Base-by-base conservation (phyloP, 2,329 filamentous ascomycete species). In the Fusarium sp. region DNA sequence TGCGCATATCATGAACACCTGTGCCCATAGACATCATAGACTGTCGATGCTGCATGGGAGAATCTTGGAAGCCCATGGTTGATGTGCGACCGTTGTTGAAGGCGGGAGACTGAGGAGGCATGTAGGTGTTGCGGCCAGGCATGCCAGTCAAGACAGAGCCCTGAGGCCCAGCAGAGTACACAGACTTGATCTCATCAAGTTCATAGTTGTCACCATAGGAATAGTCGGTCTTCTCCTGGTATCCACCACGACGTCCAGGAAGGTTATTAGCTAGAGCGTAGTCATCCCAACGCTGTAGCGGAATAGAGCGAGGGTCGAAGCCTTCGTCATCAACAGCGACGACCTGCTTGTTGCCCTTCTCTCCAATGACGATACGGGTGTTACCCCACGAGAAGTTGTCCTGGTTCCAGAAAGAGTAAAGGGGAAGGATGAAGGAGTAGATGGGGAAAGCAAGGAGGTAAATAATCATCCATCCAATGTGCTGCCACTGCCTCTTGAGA, bases 371-470 rank as follows among this genome's bases (percentile, higher is more conserved):
- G 74, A 99, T 91, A 89, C 96, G 95, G 3, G 96, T 99, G 85
- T 96, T 98, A 88, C 96, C 96, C 96, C 96, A 99, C 5, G 92
- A 92, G 88, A 99, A 99, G 85, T 99, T 96, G 84, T 99, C 96
- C 83, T 98, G 95, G 84, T 98, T 97, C 96, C 96, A 99, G 92
- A 99, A 99, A 1, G 96, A 98, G 86, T 98, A 99, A 73, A 99
- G 85, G 2, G 96, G 96, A 18, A 99, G 89, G 72, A 97, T 81
- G 78, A 99, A 94, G 8, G 93, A 96, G 86, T 96, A 98, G 77
- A 99, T 93, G 0, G 96, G 96, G 86, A 93, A 98, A 6, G 96
- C 96, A n/a, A 97, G 77, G 72, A 99, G 89, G 84, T 99, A 99
- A 81, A 99, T 98, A 75, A 99, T 92, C 95, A 99, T 98, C 96